These are phyloP conservation scores for Dendrocalamus latiflorus DNA, from an alignment of 202 grass and related monocot species.

Conservation along the genomic window DNA sequence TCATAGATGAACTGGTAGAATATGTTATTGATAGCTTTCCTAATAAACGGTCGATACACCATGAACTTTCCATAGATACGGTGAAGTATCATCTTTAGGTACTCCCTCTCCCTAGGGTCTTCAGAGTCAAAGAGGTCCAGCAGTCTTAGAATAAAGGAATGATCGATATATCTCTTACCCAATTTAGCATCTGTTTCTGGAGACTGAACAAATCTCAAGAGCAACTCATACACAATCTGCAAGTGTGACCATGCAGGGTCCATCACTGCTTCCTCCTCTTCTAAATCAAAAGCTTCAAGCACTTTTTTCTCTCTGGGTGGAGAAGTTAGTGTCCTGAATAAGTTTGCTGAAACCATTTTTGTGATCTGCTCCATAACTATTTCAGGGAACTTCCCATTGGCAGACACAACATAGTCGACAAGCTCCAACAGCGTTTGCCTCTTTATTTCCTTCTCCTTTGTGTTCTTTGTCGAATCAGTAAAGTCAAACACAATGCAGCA, in stretches of 20 bases:
- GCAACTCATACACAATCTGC: slow-evolving; percentile 57
- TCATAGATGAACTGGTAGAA: slow-evolving; percentile 84
- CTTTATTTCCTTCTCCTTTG: slow-evolving; percentile 80
- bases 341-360: slow-evolving; percentile 62
- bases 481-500: slow-evolving; percentile 63
- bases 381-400: slow-evolving; percentile 56
- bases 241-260: slow-evolving; percentile 79
- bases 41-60: slow-evolving; percentile 76
- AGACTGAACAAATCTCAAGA: slow-evolving; percentile 59
- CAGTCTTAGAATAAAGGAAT: slow-evolving; percentile 65
- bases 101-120: slow-evolving; percentile 74
- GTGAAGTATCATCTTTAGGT: slow-evolving; percentile 62
- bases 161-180: slow-evolving; percentile 65
- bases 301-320: slow-evolving; percentile 60
- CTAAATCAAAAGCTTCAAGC: slow-evolving; percentile 61
- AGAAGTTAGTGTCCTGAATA: slow-evolving; percentile 54
- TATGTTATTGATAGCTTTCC: slow-evolving; percentile 75
- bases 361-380: slow-evolving; percentile 46
- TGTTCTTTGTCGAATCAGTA: slow-evolving; percentile 42
- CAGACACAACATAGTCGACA: slow-evolving; percentile 53
- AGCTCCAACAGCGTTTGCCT: slow-evolving; percentile 50
- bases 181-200: slow-evolving; percentile 70
- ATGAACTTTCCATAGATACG: slow-evolving; percentile 81
- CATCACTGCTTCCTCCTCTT: slow-evolving; percentile 61
- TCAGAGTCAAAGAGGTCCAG: slow-evolving; percentile 86